Evolutionary conservation across 2,329 filamentous ascomycete species (phyloP).

Genomic region (Stachybotrys echinatus): DNA sequence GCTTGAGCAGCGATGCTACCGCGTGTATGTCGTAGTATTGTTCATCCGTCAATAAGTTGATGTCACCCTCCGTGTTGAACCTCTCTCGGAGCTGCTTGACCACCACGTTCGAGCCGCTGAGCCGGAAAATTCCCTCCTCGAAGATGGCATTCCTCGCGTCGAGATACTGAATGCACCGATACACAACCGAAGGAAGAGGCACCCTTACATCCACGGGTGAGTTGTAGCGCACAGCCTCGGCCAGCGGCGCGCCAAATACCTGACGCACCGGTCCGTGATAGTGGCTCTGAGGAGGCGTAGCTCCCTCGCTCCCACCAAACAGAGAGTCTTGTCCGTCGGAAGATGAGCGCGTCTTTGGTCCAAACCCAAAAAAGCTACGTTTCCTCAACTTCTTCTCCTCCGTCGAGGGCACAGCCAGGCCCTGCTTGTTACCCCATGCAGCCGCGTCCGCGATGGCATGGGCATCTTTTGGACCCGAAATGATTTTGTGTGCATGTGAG

Average conservation of each 20-base stretch:
- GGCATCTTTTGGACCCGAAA: conserved; percentile 81
- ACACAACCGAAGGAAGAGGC: conserved; percentile 85
- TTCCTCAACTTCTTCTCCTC: conserved; percentile 82
- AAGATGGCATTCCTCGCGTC: conserved; percentile 72
- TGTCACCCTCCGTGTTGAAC: conserved; percentile 89
- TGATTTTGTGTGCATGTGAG: conserved; percentile 43
- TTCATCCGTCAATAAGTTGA: conserved; percentile 77
- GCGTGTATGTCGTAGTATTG: conserved; percentile 95
- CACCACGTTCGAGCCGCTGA: conserved; percentile 94
- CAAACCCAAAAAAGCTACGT: conserved; percentile 68
- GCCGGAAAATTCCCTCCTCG: conserved; percentile 93
- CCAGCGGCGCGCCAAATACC: conserved; percentile 80
- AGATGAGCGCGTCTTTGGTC: conserved; percentile 53
- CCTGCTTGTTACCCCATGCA: conserved; percentile 80
- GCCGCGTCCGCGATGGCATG: conserved; percentile 76
- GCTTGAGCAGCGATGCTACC: conserved; percentile 86
- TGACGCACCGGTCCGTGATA: conserved; percentile 55
- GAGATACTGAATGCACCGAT: conserved; percentile 91
- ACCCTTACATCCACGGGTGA: conserved; percentile 67
- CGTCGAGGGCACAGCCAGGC: conserved; percentile 39
- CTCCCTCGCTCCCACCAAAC: conserved; percentile 43
- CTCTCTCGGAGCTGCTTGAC: conserved; percentile 88
- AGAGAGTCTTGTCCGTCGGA: conserved; percentile 54
- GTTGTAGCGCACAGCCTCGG: conserved; percentile 80
- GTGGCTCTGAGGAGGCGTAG: conserved; percentile 34